Base-by-base conservation (phyloP, 176 grass and related monocot genomes). In the Oryza officinalis region DNA sequence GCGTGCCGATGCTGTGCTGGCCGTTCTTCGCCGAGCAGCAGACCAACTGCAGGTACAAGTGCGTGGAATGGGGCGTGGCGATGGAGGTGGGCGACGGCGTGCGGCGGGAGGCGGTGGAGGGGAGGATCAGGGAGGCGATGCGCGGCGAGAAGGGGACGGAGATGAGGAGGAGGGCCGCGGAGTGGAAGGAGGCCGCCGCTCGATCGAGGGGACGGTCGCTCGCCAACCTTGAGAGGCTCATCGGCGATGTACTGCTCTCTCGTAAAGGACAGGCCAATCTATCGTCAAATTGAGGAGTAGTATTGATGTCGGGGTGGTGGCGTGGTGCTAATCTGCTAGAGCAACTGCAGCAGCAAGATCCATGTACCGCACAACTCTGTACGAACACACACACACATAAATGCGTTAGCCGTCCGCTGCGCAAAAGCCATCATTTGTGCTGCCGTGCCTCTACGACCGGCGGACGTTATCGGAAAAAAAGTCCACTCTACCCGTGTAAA, bases 1-100 rank as follows among this genome's bases (percentile, higher is more conserved):
- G 86, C 2, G 86, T 88, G 86, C 82, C 86, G 2, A 86, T 91
- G 90, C 65, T 88, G 23, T 82, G 81, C 78, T 88, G 86, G 90
- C 90, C 90, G 0, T 88, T 81, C 86, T 78, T 82, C 72, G 82
- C 73, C 0, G 90, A 91, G 60, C 82, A 88, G 79, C 86, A 85
- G 67, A 82, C 86, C 6, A 91, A 91, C 78, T 78, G 47, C 61
- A 61, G 71, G 67, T 91, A 88, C 72, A 40, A 35, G 78, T 85
- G 86, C 73, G 45, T 31, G 8, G 82, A 82, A 78, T 91, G 82
- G 90, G 82, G 90, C 46, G 81, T 85, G 10, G 90, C 27, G 3
- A 85, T 88, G 82, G 82, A 88, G 90, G 54, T 88, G 45, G 78
- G 82, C 12, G 72, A 74, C 72, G 22, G 38, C 50, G 86, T 82